Conservation (phyloP, 2,329 filamentous ascomycete genomes). For the Biscogniauxia sp. region DNA sequence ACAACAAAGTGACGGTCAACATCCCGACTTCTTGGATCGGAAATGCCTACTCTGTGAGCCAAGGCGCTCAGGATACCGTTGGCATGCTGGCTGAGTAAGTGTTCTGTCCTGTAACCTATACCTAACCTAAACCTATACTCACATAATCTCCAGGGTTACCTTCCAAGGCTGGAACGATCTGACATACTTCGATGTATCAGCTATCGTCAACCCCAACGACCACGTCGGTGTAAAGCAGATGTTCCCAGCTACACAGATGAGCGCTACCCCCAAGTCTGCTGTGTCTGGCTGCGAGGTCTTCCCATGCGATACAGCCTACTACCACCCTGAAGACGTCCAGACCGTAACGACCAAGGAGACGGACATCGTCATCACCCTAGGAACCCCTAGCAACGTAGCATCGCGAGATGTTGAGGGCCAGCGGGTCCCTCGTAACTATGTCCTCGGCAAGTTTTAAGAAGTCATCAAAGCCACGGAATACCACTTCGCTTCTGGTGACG, state of each 20-base stretch:
- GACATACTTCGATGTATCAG: constrained; percentile 59
- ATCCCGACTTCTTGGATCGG: constrained; percentile 47
- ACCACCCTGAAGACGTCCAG: constrained; percentile 51
- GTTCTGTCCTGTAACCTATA: neutral
- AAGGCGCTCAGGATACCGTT: constrained; percentile 40
- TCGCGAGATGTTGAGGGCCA: constrained; percentile 22
- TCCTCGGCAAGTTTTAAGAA: constrained; percentile 34
- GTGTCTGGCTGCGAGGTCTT: constrained; percentile 51
- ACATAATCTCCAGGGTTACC: constrained; percentile 32
- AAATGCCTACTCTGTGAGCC: constrained; percentile 49
- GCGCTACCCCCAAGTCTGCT: constrained; percentile 25
- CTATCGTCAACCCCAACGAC: constrained; percentile 53
- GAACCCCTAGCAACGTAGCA: constrained; percentile 28
- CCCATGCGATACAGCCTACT: constrained; percentile 56
- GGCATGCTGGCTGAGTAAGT: constrained; percentile 51
- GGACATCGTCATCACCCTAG: constrained; percentile 52
- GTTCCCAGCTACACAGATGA: constrained; percentile 40
- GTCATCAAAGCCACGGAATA: constrained; percentile 7
- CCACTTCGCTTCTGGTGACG: constrained; percentile 10
- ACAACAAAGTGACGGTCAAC: constrained; percentile 38
- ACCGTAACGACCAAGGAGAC: constrained; percentile 50
- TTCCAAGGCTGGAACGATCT: constrained; percentile 47
- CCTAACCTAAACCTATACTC: constrained; percentile 2
- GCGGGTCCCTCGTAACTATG: constrained; percentile 33
- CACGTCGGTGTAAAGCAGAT: constrained; percentile 53